Percentiles rank a stretch among this genome's conserved stretches.
phyloP scores from a whole-genome alignment of 1,139 yeast species.

The Geotrichum cucujoidarum region DNA sequence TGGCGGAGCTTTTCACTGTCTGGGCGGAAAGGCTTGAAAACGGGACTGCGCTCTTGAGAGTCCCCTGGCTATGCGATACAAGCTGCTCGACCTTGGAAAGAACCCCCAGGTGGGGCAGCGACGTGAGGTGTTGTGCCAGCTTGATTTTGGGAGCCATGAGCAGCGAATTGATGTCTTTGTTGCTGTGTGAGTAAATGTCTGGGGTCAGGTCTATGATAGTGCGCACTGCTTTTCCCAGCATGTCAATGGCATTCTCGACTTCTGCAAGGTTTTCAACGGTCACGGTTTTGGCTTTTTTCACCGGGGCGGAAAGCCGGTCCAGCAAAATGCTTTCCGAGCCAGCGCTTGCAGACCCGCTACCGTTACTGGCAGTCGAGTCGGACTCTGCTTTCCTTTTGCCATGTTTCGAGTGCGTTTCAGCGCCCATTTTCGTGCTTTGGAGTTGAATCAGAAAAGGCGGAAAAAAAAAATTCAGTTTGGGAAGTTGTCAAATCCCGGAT shows the following conservation, averaged over 20 bases:
- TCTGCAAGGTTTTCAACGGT: conserved; percentile 5
- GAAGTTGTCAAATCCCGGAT: too few species aligned
- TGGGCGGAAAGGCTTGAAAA: not conserved
- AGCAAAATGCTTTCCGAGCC: too few species aligned
- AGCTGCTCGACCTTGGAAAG: conserved; percentile 8
- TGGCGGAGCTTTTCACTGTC: not conserved
- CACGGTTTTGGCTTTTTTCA: not conserved
- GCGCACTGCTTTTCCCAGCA: conserved; percentile 11
- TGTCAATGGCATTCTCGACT: conserved; percentile 12
- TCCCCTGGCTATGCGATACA: not conserved
- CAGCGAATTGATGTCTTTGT: conserved; percentile 1
- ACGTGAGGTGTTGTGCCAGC: conserved; percentile 13
- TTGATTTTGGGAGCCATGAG: conserved; percentile 11
- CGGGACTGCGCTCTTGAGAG: not conserved
- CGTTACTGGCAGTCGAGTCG: too few species aligned
- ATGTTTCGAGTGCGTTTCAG: too few species aligned
- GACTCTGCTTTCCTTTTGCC: too few species aligned
- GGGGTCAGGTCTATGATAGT: conserved; percentile 15
- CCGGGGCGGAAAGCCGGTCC: not conserved
- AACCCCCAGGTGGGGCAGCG: conserved; percentile 9
- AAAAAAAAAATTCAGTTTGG: too few species aligned
- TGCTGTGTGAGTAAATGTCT: conserved; percentile 6
- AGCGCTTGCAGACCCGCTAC: too few species aligned
- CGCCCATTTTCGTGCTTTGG: too few species aligned
- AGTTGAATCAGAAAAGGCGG: too few species aligned